These are phyloP conservation scores for Chlamydomonas asymmetrica DNA, from an alignment of 139 green algal species.

Conservation along the genomic window DNA sequence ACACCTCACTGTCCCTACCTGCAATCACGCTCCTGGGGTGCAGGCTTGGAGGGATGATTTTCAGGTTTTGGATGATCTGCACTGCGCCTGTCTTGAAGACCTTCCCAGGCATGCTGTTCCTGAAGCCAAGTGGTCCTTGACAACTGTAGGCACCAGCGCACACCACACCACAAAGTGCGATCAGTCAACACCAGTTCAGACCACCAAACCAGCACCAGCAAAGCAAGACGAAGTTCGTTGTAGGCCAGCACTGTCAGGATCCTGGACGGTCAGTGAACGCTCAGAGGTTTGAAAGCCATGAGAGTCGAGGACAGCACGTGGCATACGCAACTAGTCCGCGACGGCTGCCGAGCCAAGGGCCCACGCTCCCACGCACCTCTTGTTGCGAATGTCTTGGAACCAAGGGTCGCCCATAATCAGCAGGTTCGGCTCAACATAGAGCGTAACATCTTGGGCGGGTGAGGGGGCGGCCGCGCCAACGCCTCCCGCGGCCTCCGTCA, in stretches of 20 bases:
- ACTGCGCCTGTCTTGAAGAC: conserved; percentile 42
- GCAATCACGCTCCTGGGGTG: conserved; percentile 42
- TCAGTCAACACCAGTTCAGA: background rate
- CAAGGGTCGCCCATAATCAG: conserved; percentile 25
- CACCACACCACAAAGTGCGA: background rate
- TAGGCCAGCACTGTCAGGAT: background rate
- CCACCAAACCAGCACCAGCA: background rate
- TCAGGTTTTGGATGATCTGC: conserved; percentile 55
- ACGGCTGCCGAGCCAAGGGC: background rate
- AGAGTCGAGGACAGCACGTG: too few species aligned
- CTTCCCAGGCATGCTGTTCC: conserved; percentile 48
- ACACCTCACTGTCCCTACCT: background rate
- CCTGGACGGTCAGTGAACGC: background rate
- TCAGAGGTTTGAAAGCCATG: background rate
- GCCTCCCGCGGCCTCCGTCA: too few species aligned
- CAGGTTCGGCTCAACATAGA: conserved; percentile 36
- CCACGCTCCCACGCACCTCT: conserved; percentile 24
- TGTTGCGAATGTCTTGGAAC: conserved; percentile 25
- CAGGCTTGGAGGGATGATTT: conserved; percentile 42
- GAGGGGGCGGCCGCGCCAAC: background rate
- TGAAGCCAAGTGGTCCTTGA: conserved; percentile 29
- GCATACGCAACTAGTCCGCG: background rate
- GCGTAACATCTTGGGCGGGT: background rate
- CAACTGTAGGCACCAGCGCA: conserved; percentile 17
- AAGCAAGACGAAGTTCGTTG: background rate